Percentiles rank a stretch among this genome's conserved stretches.
Conservation (phyloP, 2,329 filamentous ascomycete species). For the Plectosphaerella cucumerina region DNA sequence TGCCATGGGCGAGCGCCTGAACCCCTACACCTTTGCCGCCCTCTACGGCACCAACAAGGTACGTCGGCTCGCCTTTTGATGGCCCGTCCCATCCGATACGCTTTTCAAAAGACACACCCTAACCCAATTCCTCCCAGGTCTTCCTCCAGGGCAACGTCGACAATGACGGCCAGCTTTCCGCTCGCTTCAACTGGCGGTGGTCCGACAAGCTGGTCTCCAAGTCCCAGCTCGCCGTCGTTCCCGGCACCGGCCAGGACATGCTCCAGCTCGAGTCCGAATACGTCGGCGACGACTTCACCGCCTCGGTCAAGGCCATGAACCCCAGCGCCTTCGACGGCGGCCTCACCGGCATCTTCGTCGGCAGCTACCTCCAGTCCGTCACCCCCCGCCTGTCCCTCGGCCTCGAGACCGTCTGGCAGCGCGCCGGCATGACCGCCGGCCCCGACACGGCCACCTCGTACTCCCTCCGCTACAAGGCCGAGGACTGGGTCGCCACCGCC, state of each 20-base stretch:
- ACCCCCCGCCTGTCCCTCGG: slow-evolving; percentile 84
- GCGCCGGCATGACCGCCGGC: slow-evolving; percentile 73
- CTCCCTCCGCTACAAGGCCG: slow-evolving; percentile 83
- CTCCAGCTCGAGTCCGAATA: slow-evolving; percentile 95
- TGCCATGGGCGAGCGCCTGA: slow-evolving; percentile 86
- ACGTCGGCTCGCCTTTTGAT: slow-evolving; percentile 30
- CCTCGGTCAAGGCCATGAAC: slow-evolving; percentile 89
- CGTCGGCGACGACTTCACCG: slow-evolving; percentile 86
- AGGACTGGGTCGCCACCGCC: slow-evolving; percentile 88
- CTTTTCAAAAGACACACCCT: too few relatives aligned
- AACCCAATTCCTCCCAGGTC: slow-evolving; percentile 50
- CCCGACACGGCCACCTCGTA: slow-evolving; percentile 93
- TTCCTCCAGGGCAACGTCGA: slow-evolving; percentile 96
- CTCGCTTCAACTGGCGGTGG: slow-evolving; percentile 93
- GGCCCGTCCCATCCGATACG: too few relatives aligned
- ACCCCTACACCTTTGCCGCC: slow-evolving; percentile 91
- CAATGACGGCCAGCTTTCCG: slow-evolving; percentile 82
- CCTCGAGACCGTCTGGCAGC: slow-evolving; percentile 91
- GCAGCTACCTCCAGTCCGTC: slow-evolving; percentile 90
- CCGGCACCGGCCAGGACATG: slow-evolving; percentile 76
- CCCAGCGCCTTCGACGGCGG: slow-evolving; percentile 91
- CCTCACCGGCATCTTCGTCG: slow-evolving; percentile 91
- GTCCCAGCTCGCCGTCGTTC: slow-evolving; percentile 79
- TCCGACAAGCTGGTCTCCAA: slow-evolving; percentile 76
- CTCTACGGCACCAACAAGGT: slow-evolving; percentile 94